Evolutionary conservation across 768 basidiomycete species (phyloP).

Genomic region (Pleurotus cornucopiae): DNA sequence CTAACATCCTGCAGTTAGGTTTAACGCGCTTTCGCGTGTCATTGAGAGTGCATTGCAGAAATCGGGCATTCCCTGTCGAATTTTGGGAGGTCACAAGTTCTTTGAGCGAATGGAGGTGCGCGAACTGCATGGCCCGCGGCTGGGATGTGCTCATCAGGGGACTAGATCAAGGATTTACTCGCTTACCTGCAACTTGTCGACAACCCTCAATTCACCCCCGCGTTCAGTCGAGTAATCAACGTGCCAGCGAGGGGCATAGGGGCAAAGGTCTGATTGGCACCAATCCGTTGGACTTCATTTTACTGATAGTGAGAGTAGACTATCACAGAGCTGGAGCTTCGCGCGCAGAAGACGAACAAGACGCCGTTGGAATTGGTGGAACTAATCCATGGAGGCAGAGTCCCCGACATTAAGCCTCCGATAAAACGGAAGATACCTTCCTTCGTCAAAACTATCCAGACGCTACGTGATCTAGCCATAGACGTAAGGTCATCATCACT

Average conservation of each 20-base stretch:
- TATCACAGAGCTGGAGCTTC: slow-evolving; percentile 49
- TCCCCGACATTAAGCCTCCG: slow-evolving; percentile 63
- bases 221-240: slow-evolving; percentile 70
- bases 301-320: slow-evolving; percentile 35
- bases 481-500: slow-evolving; percentile 32
- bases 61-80: slow-evolving; percentile 70
- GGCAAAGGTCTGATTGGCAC: slow-evolving; percentile 52
- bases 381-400: slow-evolving; percentile 54
- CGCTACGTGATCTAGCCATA: slow-evolving; percentile 47
- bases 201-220: slow-evolving; percentile 63
- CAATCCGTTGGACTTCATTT: too few species aligned
- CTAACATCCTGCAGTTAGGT: slow-evolving; percentile 53
- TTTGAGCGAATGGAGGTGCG: slow-evolving; percentile 78
- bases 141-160: not conserved
- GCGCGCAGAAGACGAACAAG: slow-evolving; percentile 46
- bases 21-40: slow-evolving; percentile 71
- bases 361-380: slow-evolving; percentile 59
- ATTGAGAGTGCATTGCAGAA: slow-evolving; percentile 76
- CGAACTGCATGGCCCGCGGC: not conserved
- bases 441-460: slow-evolving; percentile 56
- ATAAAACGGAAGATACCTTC: slow-evolving; percentile 57
- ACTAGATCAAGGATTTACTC: slow-evolving; percentile 73
- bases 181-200: slow-evolving; percentile 82
- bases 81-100: slow-evolving; percentile 81
- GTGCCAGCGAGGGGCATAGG: slow-evolving; percentile 71